phyloP scores from a whole-genome alignment of 306 rosid species.

The Vachellia collinsii region DNA sequence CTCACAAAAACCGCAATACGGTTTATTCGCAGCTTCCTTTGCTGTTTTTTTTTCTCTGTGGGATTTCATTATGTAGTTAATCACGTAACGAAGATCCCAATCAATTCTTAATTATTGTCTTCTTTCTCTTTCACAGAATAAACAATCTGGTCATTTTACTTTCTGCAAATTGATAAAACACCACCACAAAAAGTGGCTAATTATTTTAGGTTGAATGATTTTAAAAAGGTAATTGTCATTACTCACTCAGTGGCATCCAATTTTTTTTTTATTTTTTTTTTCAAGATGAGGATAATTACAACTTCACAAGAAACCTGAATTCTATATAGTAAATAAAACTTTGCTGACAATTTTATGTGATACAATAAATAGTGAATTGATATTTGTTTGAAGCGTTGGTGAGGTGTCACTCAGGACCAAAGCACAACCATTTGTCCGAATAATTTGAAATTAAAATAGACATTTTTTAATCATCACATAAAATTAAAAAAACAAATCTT shows the following conservation, averaged over 20 bases:
- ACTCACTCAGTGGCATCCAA: not conserved
- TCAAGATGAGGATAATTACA: not conserved
- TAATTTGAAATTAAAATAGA: too few species aligned
- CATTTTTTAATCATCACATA: too few species aligned
- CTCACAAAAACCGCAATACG: not conserved
- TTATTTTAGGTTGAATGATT: not conserved
- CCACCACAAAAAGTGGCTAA: not conserved
- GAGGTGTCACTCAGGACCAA: too few species aligned
- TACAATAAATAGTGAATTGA: too few species aligned
- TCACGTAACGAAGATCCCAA: conserved; percentile 9
- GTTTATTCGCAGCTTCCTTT: conserved; percentile 20
- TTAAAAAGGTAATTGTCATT: not conserved
- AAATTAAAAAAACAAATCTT: too few species aligned
- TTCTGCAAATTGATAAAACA: conserved; percentile 3
- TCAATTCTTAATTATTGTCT: not conserved
- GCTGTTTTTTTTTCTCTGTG: not conserved
- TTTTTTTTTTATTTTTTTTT: not conserved
- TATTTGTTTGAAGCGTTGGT: too few species aligned
- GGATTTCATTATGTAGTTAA: not conserved
- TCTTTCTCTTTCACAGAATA: not conserved
- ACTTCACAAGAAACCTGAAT: not conserved
- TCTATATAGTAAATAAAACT: too few species aligned
- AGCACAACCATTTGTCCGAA: too few species aligned
- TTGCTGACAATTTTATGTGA: too few species aligned
- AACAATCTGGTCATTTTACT: not conserved